Percentiles rank a stretch among this genome's conserved stretches.
Evolutionary conservation across 106 monocot genomes (phyloP).

Genomic region (Phalaenopsis equestris): DNA sequence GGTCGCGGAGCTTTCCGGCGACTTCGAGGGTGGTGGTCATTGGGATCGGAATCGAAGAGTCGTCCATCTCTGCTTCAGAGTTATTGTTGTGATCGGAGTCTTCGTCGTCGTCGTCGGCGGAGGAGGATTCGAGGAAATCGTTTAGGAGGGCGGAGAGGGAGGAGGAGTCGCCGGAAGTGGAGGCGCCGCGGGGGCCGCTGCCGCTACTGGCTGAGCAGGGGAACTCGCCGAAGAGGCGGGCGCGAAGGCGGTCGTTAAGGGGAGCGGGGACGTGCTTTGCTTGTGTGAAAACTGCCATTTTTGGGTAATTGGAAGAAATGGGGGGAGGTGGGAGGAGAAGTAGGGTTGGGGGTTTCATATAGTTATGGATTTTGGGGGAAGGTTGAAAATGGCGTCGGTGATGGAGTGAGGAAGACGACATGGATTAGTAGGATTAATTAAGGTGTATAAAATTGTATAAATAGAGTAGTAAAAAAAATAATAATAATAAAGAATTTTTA

Average conservation of each 20-base stretch:
- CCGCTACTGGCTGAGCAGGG: constrained; percentile 12
- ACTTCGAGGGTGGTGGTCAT: background rate
- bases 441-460: too few species aligned
- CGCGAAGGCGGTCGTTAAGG: constrained; percentile 20
- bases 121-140: constrained; percentile 12
- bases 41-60: background rate
- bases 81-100: background rate
- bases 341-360: background rate
- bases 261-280: constrained; percentile 36
- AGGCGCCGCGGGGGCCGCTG: constrained; percentile 14
- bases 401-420: too few species aligned
- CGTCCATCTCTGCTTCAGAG: background rate
- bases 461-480: too few species aligned
- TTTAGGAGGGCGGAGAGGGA: constrained; percentile 20
- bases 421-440: too few species aligned
- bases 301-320: background rate
- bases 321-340: background rate
- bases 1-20: background rate
- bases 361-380: background rate
- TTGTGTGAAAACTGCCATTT: constrained; percentile 18
- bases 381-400: too few species aligned
- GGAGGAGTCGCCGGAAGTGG: background rate
- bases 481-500: too few species aligned
- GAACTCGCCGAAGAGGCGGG: constrained; percentile 18
- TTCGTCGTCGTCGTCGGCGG: background rate